Percentiles rank a stretch among this genome's conserved stretches.
phyloP scores from a whole-genome alignment of 2,329 filamentous ascomycete genomes.

The Penicillium fuscoglaucum region DNA sequence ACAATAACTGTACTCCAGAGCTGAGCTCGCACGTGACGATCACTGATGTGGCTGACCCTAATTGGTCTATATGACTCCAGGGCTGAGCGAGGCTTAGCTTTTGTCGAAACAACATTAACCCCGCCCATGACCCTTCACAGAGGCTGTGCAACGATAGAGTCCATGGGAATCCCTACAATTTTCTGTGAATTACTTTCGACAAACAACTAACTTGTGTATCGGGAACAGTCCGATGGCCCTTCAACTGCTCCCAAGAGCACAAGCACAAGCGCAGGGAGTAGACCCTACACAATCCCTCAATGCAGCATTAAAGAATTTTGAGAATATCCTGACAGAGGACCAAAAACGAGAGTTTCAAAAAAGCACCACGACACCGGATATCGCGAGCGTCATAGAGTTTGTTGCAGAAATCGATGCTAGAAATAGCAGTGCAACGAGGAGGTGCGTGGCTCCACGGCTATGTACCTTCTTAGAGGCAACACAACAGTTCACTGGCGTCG shows the following conservation, averaged over 20 bases:
- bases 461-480: constrained; percentile 21
- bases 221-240: neutral
- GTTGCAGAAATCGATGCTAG: constrained; percentile 20
- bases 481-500: constrained; percentile 22
- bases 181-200: neutral
- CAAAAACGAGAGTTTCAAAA: neutral
- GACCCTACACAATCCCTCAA: neutral
- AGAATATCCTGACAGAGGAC: neutral
- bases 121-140: neutral
- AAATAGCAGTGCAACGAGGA: constrained; percentile 11
- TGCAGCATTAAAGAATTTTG: neutral
- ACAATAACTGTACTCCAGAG: neutral
- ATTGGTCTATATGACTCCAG: neutral
- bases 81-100: neutral
- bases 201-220: neutral
- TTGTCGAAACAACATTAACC: neutral
- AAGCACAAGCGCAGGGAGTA: neutral
- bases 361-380: neutral
- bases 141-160: neutral
- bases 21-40: neutral
- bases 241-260: neutral
- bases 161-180: neutral
- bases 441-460: constrained; percentile 22
- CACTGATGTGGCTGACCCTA: neutral
- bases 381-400: constrained; percentile 8